phyloP scores from a whole-genome alignment of 2,329 filamentous ascomycete genomes.

The Cladosporium sp. region DNA sequence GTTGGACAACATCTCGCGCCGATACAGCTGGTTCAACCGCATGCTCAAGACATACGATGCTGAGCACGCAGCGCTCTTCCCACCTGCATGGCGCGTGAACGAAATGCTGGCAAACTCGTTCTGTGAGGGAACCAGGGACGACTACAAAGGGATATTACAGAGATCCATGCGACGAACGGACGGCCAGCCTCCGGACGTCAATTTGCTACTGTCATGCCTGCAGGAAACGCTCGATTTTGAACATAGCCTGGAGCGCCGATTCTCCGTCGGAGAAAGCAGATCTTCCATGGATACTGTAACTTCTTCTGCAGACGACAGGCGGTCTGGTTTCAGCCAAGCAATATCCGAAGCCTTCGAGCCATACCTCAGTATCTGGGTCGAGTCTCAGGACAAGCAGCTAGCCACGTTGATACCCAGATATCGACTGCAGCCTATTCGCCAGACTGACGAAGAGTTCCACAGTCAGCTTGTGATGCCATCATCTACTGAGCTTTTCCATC shows the following conservation, averaged over 20 bases:
- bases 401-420: slow-evolving; percentile 85
- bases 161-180: slow-evolving; percentile 78
- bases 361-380: slow-evolving; percentile 95
- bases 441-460: slow-evolving; percentile 88
- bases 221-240: slow-evolving; percentile 98
- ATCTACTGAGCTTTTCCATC: slow-evolving; percentile 95
- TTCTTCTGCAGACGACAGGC: slow-evolving; percentile 71
- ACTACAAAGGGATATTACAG: slow-evolving; percentile 91
- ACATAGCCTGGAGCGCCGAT: slow-evolving; percentile 82
- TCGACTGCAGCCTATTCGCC: slow-evolving; percentile 75
- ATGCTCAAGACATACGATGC: slow-evolving; percentile 96
- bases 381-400: slow-evolving; percentile 89
- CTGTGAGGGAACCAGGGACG: slow-evolving; percentile 92
- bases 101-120: slow-evolving; percentile 89
- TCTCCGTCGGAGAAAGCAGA: slow-evolving; percentile 66
- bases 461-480: slow-evolving; percentile 86
- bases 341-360: slow-evolving; percentile 98
- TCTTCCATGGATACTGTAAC: slow-evolving; percentile 82
- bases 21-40: slow-evolving; percentile 95
- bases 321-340: slow-evolving; percentile 79
- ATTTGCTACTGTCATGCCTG: slow-evolving; percentile 81
- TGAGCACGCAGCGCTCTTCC: slow-evolving; percentile 87
- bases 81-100: slow-evolving; percentile 82
- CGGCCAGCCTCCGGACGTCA: slow-evolving; percentile 82
- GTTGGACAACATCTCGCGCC: slow-evolving; percentile 90